These are phyloP conservation scores for Alternaria longipes DNA, from an alignment of 2,329 filamentous ascomycete genomes.

Conservation along the genomic window DNA sequence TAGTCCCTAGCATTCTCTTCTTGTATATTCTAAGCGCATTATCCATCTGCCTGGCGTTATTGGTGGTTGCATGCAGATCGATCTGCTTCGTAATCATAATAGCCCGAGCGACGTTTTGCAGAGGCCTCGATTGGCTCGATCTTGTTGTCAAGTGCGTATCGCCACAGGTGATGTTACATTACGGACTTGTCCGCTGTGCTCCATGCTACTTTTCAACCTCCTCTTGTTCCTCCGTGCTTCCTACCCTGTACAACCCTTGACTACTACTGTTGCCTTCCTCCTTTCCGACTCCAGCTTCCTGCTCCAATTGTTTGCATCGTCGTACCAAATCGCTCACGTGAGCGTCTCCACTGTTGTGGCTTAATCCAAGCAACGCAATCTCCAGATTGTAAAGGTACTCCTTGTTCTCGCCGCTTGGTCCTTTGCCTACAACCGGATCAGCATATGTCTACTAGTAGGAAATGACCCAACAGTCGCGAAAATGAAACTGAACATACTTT, in stretches of 20 bases:
- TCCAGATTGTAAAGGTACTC: constrained; percentile 90
- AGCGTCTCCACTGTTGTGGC: constrained; percentile 78
- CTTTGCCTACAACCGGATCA: constrained; percentile 47
- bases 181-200: background rate
- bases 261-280: constrained; percentile 27
- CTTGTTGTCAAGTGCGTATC: background rate
- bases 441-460: background rate
- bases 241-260: constrained; percentile 53
- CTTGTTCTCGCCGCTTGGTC: constrained; percentile 87
- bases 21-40: background rate
- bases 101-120: constrained; percentile 3
- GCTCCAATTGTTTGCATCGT: constrained; percentile 73
- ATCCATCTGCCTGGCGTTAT: constrained; percentile 18
- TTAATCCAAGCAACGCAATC: constrained; percentile 74
- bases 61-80: constrained; percentile 14
- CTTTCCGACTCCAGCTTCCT: constrained; percentile 30
- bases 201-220: constrained; percentile 62
- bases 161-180: background rate
- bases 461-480: background rate
- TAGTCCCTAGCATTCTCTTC: constrained; percentile 29
- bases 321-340: constrained; percentile 85
- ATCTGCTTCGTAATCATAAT: constrained; percentile 22
- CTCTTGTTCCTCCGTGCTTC: constrained; percentile 67
- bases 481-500: constrained; percentile 57
- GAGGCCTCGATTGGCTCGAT: constrained; percentile 3